Percentiles rank a stretch among this genome's conserved stretches.
phyloP scores from a whole-genome alignment of 495 filamentous ascomycete genomes.

The Penicillium mononematosum region DNA sequence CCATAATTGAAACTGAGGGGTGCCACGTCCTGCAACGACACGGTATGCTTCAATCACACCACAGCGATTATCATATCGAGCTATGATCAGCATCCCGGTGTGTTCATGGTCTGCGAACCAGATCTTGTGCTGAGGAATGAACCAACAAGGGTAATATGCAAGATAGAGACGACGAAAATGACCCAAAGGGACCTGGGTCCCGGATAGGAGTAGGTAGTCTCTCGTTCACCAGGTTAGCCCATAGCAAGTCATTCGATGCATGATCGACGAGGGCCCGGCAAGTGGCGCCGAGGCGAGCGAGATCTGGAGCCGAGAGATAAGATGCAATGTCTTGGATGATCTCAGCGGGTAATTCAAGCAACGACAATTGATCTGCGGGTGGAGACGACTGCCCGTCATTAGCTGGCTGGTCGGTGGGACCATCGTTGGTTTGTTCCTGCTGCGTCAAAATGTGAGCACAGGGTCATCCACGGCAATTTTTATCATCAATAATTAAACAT shows the following conservation, averaged over 20 bases:
- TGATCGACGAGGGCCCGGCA: constrained; percentile 54
- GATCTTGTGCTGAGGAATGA: constrained; percentile 71
- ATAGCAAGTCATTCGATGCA: constrained; percentile 56
- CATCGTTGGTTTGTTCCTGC: constrained; percentile 12
- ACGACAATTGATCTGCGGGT: constrained; percentile 7
- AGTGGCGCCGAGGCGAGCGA: constrained; percentile 53
- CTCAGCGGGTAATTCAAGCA: constrained; percentile 59
- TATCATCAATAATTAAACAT: background rate
- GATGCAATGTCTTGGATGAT: constrained; percentile 60
- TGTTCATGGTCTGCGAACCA: constrained; percentile 79
- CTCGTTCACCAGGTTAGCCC: constrained; percentile 61
- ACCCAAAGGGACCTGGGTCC: constrained; percentile 55
- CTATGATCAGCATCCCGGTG: constrained; percentile 68
- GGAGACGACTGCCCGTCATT: constrained; percentile 9
- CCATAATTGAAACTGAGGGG: constrained; percentile 58
- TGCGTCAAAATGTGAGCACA: background rate
- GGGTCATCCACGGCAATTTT: too few relatives aligned
- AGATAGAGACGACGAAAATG: constrained; percentile 67
- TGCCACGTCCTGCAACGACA: constrained; percentile 61
- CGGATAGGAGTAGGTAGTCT: constrained; percentile 53
- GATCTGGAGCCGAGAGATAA: constrained; percentile 57
- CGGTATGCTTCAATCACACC: constrained; percentile 80
- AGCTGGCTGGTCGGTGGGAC: constrained; percentile 1
- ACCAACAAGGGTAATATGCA: constrained; percentile 79
- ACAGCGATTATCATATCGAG: constrained; percentile 66